Evolutionary conservation across 176 grass and related monocot genomes (phyloP), one percentile per base, ranked within the genome.

Genomic region (Triticum monococcum): DNA sequence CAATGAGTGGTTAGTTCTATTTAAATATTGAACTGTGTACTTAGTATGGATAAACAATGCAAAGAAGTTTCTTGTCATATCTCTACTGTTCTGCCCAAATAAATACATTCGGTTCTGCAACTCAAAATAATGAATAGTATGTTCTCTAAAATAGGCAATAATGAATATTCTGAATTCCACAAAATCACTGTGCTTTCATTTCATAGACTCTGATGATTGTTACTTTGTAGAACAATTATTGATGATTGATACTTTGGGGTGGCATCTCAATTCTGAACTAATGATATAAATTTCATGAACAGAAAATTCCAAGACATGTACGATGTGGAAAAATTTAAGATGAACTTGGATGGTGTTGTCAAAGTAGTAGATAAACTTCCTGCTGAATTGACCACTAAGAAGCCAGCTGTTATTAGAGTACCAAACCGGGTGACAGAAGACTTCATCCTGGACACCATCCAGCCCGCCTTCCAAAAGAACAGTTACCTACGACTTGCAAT

Each of bases 241-340:
- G 65, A 68, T 73, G 72, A 75, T 50, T 50, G 72, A 26, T 16
- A 48, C 23, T 50, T 75, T 4, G 72, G 14, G 28, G 41, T 56
- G 13, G 31, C 68, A 38, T 70, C 64, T 37, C 23, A 59, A 17
- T 69, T 81, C 6, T 77, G 5, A 54, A 79, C 65, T 83, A 64
- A 83, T 66, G 74, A 26, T 78, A 88, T 35, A 68, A 41, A 14
- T 64, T 89, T 43, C 31, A 68, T 65, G 45, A 82, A 64, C 91
- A 98, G 96, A 79, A 94, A 95, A 84, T 98, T 98, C 76, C 48
- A 92, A 76, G 88, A 98, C 41, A 90, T 98, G 90, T 98, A 98
- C 46, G 87, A 96, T 83, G 79, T 78, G 14, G 81, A 92, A 68
- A 96, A 94, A 84, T 98, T 98, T 24, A 78, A 64, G 28, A 86